Conservation (phyloP, 2,329 filamentous ascomycete genomes). For the Aureobasidium uvarum region DNA sequence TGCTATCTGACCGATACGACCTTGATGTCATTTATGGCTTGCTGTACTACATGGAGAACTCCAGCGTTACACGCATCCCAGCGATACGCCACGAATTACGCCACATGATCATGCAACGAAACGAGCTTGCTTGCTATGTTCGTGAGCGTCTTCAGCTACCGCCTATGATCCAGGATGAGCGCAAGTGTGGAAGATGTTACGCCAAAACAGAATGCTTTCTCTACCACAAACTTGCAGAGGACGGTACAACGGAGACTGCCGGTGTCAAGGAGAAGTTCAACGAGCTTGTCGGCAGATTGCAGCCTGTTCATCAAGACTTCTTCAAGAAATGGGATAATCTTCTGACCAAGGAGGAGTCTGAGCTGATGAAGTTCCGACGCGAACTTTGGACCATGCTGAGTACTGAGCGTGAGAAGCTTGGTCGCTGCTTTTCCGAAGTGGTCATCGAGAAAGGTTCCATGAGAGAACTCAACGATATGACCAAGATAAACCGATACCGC, state of each 20-base stretch:
- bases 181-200: constrained; percentile 83
- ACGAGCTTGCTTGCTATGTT: constrained; percentile 81
- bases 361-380: constrained; percentile 78
- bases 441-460: constrained; percentile 76
- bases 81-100: constrained; percentile 83
- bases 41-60: constrained; percentile 92
- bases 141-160: constrained; percentile 80
- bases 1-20: constrained; percentile 93
- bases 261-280: constrained; percentile 80
- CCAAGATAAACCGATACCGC: constrained; percentile 84
- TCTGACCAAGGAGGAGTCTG: constrained; percentile 90
- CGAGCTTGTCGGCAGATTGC: constrained; percentile 62
- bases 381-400: constrained; percentile 98
- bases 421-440: constrained; percentile 85
- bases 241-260: constrained; percentile 76
- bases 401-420: constrained; percentile 78
- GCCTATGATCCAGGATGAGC: constrained; percentile 77
- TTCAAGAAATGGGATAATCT: constrained; percentile 94
- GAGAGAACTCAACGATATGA: constrained; percentile 60
- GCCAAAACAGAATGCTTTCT: constrained; percentile 88
- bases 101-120: constrained; percentile 96
- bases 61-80: constrained; percentile 79
- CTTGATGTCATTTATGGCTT: constrained; percentile 87
- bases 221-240: constrained; percentile 87
- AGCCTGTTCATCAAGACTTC: constrained; percentile 64